These are phyloP conservation scores for Xylaria flabelliformis DNA, from an alignment of 495 filamentous ascomycete genomes.

Conservation along the genomic window DNA sequence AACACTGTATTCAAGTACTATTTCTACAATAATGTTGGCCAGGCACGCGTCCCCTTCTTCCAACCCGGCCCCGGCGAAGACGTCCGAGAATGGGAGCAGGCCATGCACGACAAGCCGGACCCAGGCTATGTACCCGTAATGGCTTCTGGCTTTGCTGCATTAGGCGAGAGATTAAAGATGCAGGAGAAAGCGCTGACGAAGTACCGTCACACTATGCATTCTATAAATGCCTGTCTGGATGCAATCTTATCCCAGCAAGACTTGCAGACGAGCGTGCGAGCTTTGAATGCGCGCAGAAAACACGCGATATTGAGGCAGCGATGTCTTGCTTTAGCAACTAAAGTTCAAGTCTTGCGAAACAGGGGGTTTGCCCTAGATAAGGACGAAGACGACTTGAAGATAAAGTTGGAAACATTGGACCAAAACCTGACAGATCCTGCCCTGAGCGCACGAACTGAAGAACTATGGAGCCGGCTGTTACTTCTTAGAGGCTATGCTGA, in stretches of 20 bases:
- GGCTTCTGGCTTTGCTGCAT: constrained; percentile 57
- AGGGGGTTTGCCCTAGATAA: constrained; percentile 90
- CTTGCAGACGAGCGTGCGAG: constrained; percentile 76
- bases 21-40: constrained; percentile 90
- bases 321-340: constrained; percentile 82
- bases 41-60: constrained; percentile 81
- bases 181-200: constrained; percentile 75
- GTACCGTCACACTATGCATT: constrained; percentile 82
- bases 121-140: constrained; percentile 77
- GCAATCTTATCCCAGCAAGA: constrained; percentile 82
- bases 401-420: constrained; percentile 79
- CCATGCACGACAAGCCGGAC: constrained; percentile 80
- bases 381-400: constrained; percentile 89
- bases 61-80: constrained; percentile 78
- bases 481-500: constrained; percentile 80
- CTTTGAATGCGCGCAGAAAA: constrained; percentile 78
- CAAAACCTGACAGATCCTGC: constrained; percentile 80
- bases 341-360: constrained; percentile 90
- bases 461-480: constrained; percentile 96
- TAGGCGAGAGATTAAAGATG: constrained; percentile 77
- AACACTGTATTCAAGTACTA: constrained; percentile 86
- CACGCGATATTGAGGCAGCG: constrained; percentile 82
- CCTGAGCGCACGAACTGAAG: constrained; percentile 81
- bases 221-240: constrained; percentile 86
- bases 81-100: constrained; percentile 90